Percentiles rank a stretch among this genome's conserved stretches.
Conservation (phyloP, 306 rosid species). For the Lagenaria siceraria region DNA sequence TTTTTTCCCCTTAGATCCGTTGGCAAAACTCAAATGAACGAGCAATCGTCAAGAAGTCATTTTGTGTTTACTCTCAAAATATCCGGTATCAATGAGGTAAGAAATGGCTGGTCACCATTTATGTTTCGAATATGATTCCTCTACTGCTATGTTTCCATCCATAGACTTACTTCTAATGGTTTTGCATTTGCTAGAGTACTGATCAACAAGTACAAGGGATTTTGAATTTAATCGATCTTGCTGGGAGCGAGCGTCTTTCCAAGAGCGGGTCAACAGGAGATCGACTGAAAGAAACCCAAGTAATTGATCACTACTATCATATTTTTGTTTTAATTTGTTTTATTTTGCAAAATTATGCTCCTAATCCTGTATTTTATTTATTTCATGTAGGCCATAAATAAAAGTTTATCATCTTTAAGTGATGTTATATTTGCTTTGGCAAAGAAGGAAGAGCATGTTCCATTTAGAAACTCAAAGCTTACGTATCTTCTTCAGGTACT, state of each 20-base stretch:
- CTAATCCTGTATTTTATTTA: slow-evolving; percentile 8
- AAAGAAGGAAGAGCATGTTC: slow-evolving; percentile 88
- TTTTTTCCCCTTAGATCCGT: slow-evolving; percentile 49
- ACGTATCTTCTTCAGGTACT: slow-evolving; percentile 95
- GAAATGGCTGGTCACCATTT: background rate
- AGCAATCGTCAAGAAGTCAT: slow-evolving; percentile 95
- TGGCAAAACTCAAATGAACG: slow-evolving; percentile 97
- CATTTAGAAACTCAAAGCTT: slow-evolving; percentile 92
- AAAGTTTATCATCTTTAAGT: slow-evolving; percentile 75
- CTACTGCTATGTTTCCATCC: background rate
- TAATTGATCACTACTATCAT: slow-evolving; percentile 16
- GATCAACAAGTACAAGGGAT: slow-evolving; percentile 96
- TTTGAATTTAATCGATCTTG: slow-evolving; percentile 91
- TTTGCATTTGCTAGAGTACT: slow-evolving; percentile 43
- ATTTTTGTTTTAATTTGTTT: background rate
- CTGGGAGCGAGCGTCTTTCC: slow-evolving; percentile 97
- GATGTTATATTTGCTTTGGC: slow-evolving; percentile 94
- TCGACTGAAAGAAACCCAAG: slow-evolving; percentile 94
- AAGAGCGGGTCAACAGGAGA: slow-evolving; percentile 93
- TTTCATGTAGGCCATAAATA: slow-evolving; percentile 65
- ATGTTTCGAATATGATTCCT: background rate
- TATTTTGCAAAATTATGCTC: slow-evolving; percentile 5
- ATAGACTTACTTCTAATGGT: background rate
- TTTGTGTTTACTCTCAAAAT: slow-evolving; percentile 91
- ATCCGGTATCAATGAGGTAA: slow-evolving; percentile 84